Evolutionary conservation across 208 protist species (phyloP).

Genomic region (Leishmania tropica): DNA sequence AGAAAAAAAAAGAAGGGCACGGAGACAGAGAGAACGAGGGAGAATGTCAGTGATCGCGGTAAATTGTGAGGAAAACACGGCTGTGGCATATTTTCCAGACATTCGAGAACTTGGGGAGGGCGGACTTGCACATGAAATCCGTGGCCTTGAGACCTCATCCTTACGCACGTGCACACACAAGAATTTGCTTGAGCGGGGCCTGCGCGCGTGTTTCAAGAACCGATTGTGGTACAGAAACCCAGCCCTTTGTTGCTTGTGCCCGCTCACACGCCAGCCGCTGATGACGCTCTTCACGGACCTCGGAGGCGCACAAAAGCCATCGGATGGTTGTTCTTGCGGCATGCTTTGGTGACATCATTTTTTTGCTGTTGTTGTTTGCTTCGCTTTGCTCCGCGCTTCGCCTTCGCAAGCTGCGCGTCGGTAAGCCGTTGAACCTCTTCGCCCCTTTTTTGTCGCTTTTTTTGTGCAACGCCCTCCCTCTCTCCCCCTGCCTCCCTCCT

Average conservation of each 20-base stretch:
- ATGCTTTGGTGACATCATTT: neutral
- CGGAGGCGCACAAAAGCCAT: neutral
- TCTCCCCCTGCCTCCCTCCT: neutral
- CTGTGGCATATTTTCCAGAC: neutral
- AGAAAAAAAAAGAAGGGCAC: neutral
- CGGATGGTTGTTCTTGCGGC: neutral
- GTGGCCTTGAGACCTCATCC: neutral
- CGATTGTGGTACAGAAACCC: neutral
- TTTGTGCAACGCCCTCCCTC: neutral
- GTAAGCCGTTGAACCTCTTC: neutral
- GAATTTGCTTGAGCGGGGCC: neutral
- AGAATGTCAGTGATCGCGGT: neutral
- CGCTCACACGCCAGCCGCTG: neutral
- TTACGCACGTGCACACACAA: neutral
- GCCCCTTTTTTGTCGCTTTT: neutral
- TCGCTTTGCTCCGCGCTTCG: neutral
- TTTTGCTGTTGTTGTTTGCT: neutral
- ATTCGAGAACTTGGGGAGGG: neutral
- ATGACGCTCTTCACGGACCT: neutral
- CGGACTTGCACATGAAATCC: too few relatives aligned
- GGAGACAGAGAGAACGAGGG: neutral
- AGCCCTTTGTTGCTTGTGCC: neutral
- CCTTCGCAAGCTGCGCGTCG: neutral
- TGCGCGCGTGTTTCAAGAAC: neutral
- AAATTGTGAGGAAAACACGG: neutral